These are phyloP conservation scores for Akanthomyces muscarius DNA, from an alignment of 2,329 filamentous ascomycete genomes.

Conservation along the genomic window DNA sequence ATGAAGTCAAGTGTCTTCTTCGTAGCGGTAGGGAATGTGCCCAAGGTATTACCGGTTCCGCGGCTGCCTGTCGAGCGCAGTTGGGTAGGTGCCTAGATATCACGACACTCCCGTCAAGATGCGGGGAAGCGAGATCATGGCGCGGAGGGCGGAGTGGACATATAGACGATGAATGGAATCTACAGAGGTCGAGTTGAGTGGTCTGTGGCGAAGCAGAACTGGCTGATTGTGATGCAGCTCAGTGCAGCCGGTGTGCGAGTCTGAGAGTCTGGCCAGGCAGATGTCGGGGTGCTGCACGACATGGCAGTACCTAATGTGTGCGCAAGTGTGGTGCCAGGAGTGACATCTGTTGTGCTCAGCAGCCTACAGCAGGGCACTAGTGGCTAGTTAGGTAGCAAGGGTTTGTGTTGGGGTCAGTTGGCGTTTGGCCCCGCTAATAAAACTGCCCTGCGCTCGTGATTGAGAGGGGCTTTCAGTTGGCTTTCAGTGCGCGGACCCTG, in stretches of 20 bases:
- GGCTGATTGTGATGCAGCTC: not conserved
- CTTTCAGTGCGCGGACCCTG: no score
- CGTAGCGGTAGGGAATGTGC: not conserved
- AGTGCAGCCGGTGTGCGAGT: not conserved
- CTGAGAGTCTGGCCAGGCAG: conserved; percentile 1
- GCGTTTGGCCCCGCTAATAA: no score
- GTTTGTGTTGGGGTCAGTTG: no score
- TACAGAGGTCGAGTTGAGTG: not conserved
- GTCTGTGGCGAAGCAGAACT: not conserved
- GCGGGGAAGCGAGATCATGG: conserved; percentile 16
- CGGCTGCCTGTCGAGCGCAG: not conserved
- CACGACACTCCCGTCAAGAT: conserved; percentile 16
- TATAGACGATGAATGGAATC: not conserved
- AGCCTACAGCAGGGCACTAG: no score
- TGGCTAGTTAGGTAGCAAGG: no score
- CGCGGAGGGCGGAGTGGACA: not conserved
- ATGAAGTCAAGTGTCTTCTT: not conserved
- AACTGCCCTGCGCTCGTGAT: no score
- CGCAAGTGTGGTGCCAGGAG: not conserved
- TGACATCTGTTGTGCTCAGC: not conserved
- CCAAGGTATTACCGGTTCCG: not conserved
- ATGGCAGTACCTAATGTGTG: not conserved
- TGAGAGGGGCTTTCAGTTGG: no score
- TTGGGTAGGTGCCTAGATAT: not conserved
- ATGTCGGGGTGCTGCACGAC: not conserved